Conservation (phyloP, 2,329 filamentous ascomycete genomes). For the Grosmannia serpens region DNA sequence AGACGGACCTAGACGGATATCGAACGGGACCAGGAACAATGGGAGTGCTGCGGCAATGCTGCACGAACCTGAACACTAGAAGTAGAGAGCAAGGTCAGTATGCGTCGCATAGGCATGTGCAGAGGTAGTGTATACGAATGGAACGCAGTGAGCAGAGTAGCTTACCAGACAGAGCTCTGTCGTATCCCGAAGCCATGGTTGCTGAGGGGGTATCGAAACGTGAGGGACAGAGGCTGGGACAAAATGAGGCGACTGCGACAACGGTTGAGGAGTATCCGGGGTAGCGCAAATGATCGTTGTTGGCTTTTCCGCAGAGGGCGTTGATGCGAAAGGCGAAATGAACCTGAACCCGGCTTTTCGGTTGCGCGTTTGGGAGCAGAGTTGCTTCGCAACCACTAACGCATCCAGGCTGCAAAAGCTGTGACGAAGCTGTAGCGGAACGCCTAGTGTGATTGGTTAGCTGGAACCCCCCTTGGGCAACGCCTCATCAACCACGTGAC, state of each 20-base stretch:
- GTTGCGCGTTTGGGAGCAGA: constrained; percentile 2
- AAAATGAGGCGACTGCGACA: neutral
- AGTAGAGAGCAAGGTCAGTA: constrained; percentile 27
- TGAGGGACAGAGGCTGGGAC: neutral
- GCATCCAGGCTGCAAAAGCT: constrained; percentile 14
- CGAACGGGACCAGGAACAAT: neutral
- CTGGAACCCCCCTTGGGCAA: too few species aligned
- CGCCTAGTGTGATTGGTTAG: neutral
- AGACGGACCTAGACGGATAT: neutral
- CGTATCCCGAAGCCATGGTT: constrained; percentile 84
- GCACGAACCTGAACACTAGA: constrained; percentile 70
- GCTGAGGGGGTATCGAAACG: neutral
- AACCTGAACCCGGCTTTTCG: neutral
- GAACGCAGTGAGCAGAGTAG: neutral
- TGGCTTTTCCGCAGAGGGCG: neutral
- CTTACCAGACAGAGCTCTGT: constrained; percentile 96
- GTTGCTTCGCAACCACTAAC: neutral
- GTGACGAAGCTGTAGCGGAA: constrained; percentile 12
- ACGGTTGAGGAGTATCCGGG: neutral
- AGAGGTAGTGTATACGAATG: neutral
- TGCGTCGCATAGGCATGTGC: neutral
- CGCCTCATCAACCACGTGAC: neutral
- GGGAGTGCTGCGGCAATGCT: neutral
- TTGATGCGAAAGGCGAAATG: neutral
- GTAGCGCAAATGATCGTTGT: neutral